These are phyloP conservation scores for Jacaranda mimosifolia DNA, from an alignment of 257 asterid species.

Conservation along the genomic window DNA sequence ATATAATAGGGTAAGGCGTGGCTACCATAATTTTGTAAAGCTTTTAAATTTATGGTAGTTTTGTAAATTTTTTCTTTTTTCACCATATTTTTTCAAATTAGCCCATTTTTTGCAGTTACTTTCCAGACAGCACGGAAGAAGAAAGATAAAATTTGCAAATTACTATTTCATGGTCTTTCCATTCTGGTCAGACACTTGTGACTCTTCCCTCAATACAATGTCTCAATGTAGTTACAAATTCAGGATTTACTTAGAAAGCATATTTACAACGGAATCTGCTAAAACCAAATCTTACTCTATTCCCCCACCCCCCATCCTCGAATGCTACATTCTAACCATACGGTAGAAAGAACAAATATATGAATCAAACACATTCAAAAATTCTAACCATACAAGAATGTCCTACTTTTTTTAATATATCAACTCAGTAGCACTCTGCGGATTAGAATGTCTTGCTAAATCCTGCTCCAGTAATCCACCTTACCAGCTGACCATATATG, in stretches of 20 bases:
- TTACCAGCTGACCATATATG: neutral
- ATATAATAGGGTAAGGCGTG: too few relatives aligned
- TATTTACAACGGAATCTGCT: slow-evolving; percentile 15
- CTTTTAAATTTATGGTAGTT: too few relatives aligned
- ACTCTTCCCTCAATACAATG: neutral
- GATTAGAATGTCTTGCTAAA: neutral
- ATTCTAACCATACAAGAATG: slow-evolving; percentile 20
- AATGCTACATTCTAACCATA: slow-evolving; percentile 24
- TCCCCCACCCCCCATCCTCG: neutral
- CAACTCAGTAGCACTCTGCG: slow-evolving; percentile 2
- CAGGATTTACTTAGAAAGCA: neutral
- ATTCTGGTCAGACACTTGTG: neutral
- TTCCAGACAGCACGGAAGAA: neutral
- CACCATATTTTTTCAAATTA: too few relatives aligned
- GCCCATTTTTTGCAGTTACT: too few relatives aligned
- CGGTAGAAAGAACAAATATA: slow-evolving; percentile 28
- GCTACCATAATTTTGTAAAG: too few relatives aligned
- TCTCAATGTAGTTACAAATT: neutral
- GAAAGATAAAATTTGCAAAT: neutral
- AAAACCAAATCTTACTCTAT: slow-evolving; percentile 2
- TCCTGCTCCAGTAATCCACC: neutral
- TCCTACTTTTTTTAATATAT: slow-evolving; percentile 1
- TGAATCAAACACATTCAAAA: slow-evolving; percentile 4
- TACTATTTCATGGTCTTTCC: neutral
- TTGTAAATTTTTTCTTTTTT: too few relatives aligned